phyloP scores from a whole-genome alignment of 176 grass and related monocot species.

The Triticum urartu region DNA sequence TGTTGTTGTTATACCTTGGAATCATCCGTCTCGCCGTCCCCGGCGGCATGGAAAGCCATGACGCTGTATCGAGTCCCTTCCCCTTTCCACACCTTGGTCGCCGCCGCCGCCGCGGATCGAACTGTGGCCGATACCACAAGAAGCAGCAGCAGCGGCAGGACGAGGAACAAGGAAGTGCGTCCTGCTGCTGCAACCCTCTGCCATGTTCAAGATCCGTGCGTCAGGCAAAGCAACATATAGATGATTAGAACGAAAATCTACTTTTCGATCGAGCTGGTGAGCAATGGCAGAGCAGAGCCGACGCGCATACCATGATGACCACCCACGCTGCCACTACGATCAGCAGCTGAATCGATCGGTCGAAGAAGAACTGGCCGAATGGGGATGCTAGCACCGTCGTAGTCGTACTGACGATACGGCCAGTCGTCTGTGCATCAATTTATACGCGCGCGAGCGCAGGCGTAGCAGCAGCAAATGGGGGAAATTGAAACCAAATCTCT shows the following conservation, averaged over 20 bases:
- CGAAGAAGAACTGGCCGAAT: too few species aligned
- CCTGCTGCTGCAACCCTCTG: neutral
- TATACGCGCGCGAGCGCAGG: neutral
- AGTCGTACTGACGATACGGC: neutral
- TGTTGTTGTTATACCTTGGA: slow-evolving; percentile 27
- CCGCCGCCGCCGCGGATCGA: neutral
- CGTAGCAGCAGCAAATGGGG: neutral
- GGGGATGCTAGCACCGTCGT: neutral
- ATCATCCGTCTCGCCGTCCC: slow-evolving; percentile 52
- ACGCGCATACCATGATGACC: neutral
- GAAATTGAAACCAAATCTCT: neutral
- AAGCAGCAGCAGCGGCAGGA: neutral
- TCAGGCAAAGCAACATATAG: neutral
- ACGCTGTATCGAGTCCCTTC: slow-evolving; percentile 32
- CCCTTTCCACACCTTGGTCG: neutral
- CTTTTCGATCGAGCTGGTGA: neutral
- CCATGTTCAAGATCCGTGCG: neutral
- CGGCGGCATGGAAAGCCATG: slow-evolving; percentile 36
- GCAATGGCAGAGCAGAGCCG: neutral
- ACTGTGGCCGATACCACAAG: slow-evolving; percentile 4
- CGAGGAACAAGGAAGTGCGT: neutral
- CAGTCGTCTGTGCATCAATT: neutral
- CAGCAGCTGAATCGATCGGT: neutral
- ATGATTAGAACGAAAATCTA: neutral
- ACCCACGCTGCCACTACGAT: neutral